Evolutionary conservation across 2,329 filamentous ascomycete species (phyloP), one percentile per base, ranked within the genome.

Genomic region (Thermoascus crustaceus): DNA sequence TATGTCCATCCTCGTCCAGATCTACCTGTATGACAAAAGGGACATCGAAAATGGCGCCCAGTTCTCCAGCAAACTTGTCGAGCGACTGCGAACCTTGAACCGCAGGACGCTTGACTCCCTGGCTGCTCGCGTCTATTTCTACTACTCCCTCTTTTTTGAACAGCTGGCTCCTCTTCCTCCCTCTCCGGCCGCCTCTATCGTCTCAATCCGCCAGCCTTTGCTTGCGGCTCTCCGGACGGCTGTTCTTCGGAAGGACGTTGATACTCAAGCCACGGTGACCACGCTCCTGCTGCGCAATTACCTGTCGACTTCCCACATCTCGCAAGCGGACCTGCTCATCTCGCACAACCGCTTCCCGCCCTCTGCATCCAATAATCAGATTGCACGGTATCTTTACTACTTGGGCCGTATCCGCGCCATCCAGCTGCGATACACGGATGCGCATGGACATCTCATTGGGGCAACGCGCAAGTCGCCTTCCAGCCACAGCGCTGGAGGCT

Each of bases 301-400:
- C 62, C 79, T 98, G 46, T 80, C 84, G 32, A 96, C 89, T 29
- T 94, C 91, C 47, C 89, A 96, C 64, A 95, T 98, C 63, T 82
- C 84, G 37, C 91, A 98, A 68, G 91, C 91, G 49, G 91, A 98
- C 63, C 77, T 96, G 24, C 76, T 98, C 39, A 85, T 98, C 44
- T 89, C 86, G 20, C 91, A 98, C 66, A 94, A 91, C 19, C 82
- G 91, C 57, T 96, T 98, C 63, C 91, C 91, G 4, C 76, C 88
- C 44, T 86, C 86, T 53, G 91, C 91, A 4, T 86, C 88, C 46
- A 98, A 95, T 69, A 98, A 95, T 62, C 91, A 98, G 68, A 88
- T 98, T 46, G 93, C 91, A 44, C 80, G 91, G 42, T 98, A 94
- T 68, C 73, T 96, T 39, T 98, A 94, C 74, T 98, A 98, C 63